A percentile compares a stretch with the other conserved stretches of the same genome.
Conservation (phyloP, 345 rosid genomes). For the Aethionema arabicum region DNA sequence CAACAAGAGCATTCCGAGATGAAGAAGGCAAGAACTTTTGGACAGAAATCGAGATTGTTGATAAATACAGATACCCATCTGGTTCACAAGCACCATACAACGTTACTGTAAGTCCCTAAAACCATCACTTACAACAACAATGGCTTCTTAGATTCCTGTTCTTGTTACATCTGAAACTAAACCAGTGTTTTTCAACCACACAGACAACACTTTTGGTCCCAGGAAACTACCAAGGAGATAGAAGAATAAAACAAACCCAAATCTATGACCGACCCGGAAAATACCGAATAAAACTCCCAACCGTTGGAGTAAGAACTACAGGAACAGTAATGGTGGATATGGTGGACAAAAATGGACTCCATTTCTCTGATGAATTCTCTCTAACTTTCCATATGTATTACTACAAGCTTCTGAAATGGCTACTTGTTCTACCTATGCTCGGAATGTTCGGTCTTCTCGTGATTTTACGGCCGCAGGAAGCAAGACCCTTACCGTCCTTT, state of each 20-base stretch:
- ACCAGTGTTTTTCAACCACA: constrained; percentile 15
- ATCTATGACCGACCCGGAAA: constrained; percentile 69
- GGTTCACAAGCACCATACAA: constrained; percentile 92
- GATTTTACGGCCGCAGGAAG: constrained; percentile 90
- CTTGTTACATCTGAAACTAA: constrained; percentile 14
- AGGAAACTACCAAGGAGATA: constrained; percentile 91
- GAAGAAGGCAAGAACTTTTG: constrained; percentile 99
- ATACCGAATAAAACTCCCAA: constrained; percentile 75
- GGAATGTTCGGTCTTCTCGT: constrained; percentile 90
- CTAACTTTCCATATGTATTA: constrained; percentile 97
- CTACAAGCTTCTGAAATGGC: constrained; percentile 96
- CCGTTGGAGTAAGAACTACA: constrained; percentile 87
- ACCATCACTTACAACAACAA: constrained; percentile 1
- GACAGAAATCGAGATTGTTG: constrained; percentile 95
- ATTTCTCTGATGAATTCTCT: constrained; percentile 95
- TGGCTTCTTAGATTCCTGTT: not conserved
- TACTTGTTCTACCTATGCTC: constrained; percentile 93
- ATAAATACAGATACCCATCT: constrained; percentile 79
- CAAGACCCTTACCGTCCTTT: constrained; percentile 86
- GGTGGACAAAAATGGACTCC: constrained; percentile 87
- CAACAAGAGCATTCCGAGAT: constrained; percentile 93
- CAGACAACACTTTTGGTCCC: constrained; percentile 94
- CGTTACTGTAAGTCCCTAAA: constrained; percentile 69
- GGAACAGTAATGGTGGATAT: constrained; percentile 95
- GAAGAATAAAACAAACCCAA: constrained; percentile 70